Conservation (phyloP, 1,284 basidiomycete species). For the Ganoderma resinaceum region DNA sequence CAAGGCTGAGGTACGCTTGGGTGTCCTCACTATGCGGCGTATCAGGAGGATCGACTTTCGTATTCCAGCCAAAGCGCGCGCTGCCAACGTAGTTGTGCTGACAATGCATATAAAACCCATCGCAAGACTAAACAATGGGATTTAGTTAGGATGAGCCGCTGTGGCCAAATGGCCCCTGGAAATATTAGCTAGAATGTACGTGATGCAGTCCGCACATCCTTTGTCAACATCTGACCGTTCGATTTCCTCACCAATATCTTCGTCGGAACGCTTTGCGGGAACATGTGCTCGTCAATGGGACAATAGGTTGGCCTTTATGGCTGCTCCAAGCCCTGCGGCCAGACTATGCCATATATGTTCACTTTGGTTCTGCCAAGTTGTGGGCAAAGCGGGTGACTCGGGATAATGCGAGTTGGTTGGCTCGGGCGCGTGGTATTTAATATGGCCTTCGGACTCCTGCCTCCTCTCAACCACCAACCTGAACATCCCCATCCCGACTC, state of each 20-base stretch:
- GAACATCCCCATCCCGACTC: too few species aligned
- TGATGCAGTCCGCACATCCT: background rate
- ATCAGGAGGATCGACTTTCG: too few species aligned
- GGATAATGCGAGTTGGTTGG: background rate
- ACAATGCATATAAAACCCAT: background rate
- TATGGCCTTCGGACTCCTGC: background rate
- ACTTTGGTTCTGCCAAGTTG: background rate
- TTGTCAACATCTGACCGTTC: background rate
- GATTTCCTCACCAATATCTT: background rate
- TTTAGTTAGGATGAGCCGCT: background rate
- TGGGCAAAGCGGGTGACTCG: background rate
- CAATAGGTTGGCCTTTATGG: background rate
- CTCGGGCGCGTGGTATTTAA: background rate
- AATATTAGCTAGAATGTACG: background rate
- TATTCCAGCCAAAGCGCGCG: too few species aligned
- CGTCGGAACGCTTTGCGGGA: background rate
- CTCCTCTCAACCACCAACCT: background rate
- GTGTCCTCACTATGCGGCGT: too few species aligned
- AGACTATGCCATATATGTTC: background rate
- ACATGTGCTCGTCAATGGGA: background rate
- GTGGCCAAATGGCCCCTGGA: background rate
- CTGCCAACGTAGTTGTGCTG: background rate
- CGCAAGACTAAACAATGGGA: background rate
- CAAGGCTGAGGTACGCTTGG: too few species aligned
- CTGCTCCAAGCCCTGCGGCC: background rate